Evolutionary conservation across 306 rosid species (phyloP).

Genomic region (Dalbergia oliveri): DNA sequence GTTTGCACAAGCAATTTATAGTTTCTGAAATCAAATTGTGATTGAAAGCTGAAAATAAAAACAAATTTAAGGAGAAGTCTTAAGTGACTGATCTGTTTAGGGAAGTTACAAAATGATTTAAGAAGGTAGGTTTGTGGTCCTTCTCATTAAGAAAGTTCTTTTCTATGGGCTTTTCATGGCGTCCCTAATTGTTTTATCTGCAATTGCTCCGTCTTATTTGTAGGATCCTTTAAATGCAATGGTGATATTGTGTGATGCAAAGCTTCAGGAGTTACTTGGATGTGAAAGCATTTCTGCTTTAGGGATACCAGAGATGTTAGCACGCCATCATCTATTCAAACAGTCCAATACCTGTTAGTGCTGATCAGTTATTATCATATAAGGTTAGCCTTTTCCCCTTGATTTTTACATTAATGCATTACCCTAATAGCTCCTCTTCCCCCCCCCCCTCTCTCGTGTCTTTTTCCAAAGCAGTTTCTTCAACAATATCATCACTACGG

Average conservation of each 20-base stretch:
- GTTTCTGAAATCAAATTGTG: not conserved
- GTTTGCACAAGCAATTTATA: not conserved
- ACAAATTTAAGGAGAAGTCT: slow-evolving; percentile 3
- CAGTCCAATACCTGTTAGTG: slow-evolving; percentile 52
- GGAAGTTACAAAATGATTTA: not conserved
- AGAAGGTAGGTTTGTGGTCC: slow-evolving; percentile 2
- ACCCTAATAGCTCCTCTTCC: not conserved
- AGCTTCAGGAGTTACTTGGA: slow-evolving; percentile 78
- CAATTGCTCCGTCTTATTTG: slow-evolving; percentile 29
- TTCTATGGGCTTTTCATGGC: not conserved
- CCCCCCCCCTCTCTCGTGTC: not conserved
- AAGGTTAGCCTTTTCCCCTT: slow-evolving; percentile 3
- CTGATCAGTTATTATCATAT: slow-evolving; percentile 44
- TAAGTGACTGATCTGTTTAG: not conserved
- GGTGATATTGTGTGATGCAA: slow-evolving; percentile 77
- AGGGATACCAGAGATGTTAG: slow-evolving; percentile 72
- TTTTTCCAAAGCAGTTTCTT: not conserved
- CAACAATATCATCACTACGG: not conserved
- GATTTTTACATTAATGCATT: not conserved
- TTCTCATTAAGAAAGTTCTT: slow-evolving; percentile 1
- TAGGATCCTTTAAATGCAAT: slow-evolving; percentile 79
- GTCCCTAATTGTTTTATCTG: slow-evolving; percentile 19
- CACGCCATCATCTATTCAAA: slow-evolving; percentile 69
- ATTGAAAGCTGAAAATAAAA: not conserved
- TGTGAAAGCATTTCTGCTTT: slow-evolving; percentile 79